phyloP scores from a whole-genome alignment of 1,139 yeast species.

The Hemisphaericaspora xylanilytica region DNA sequence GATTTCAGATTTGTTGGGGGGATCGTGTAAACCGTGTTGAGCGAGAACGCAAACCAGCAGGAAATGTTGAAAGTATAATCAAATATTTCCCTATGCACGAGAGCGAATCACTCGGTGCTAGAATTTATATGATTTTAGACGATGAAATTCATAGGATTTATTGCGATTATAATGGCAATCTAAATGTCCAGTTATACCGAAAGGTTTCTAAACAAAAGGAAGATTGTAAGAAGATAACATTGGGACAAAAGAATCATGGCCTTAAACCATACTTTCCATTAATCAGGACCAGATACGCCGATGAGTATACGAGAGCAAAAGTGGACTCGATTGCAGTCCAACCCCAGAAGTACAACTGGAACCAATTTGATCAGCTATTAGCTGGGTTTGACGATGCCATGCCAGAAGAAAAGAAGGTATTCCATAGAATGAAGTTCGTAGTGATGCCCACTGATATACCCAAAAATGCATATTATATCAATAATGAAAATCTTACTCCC shows the following conservation, averaged over 20 bases:
- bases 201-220: conserved; percentile 14
- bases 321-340: conserved; percentile 55
- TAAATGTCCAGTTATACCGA: conserved; percentile 74
- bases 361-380: conserved; percentile 79
- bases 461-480: conserved; percentile 48
- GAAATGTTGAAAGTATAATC: conserved; percentile 44
- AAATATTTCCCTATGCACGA: conserved; percentile 38
- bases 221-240: conserved; percentile 22
- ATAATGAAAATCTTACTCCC: conserved; percentile 63
- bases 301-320: conserved; percentile 56
- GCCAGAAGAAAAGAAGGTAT: conserved; percentile 55
- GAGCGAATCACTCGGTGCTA: conserved; percentile 48
- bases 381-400: conserved; percentile 85
- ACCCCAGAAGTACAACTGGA: conserved; percentile 76
- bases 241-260: conserved; percentile 17
- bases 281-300: conserved; percentile 78
- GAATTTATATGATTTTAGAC: conserved; percentile 72
- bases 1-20: conserved; percentile 87
- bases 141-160: conserved; percentile 83
- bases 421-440: conserved; percentile 75
- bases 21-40: conserved; percentile 65
- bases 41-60: conserved; percentile 56
- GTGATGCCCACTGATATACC: conserved; percentile 74
- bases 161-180: conserved; percentile 64
- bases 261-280: conserved; percentile 44